phyloP scores from a whole-genome alignment of 148 eudicot genomes.

The Euryodendron excelsum region DNA sequence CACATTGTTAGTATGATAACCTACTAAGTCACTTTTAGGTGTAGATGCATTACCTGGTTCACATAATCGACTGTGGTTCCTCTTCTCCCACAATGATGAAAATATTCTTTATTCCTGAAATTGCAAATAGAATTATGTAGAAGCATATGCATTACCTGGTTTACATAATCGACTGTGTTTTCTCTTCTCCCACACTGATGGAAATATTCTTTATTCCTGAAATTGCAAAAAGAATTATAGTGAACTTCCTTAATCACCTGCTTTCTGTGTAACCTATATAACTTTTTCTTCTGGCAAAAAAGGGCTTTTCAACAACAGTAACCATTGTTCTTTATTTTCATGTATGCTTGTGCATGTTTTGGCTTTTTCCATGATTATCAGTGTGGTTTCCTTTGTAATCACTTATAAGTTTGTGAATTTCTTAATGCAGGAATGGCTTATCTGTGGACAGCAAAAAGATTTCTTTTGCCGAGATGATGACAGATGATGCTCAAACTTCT shows the following conservation, averaged over 20 bases:
- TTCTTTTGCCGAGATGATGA: constrained; percentile 65
- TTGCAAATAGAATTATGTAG: no score
- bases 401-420: not conserved
- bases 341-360: no score
- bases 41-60: not conserved
- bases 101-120: not conserved
- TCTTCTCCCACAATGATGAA: no score
- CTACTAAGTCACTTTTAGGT: not conserved
- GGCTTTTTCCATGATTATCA: not conserved
- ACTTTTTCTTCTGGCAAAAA: not conserved
- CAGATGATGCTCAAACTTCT: constrained; percentile 74
- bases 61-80: not conserved
- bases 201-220: not conserved
- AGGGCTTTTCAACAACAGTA: not conserved
- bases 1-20: not conserved
- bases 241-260: not conserved
- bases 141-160: not conserved
- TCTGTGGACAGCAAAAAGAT: constrained; percentile 52
- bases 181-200: no score
- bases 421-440: constrained; percentile 69
- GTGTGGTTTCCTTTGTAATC: not conserved
- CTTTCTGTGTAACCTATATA: not conserved
- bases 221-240: not conserved
- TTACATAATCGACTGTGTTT: not conserved
- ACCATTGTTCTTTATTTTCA: no score